These are phyloP conservation scores for Oxytropis ochrocephala DNA, from an alignment of 306 rosid genomes.

Conservation along the genomic window DNA sequence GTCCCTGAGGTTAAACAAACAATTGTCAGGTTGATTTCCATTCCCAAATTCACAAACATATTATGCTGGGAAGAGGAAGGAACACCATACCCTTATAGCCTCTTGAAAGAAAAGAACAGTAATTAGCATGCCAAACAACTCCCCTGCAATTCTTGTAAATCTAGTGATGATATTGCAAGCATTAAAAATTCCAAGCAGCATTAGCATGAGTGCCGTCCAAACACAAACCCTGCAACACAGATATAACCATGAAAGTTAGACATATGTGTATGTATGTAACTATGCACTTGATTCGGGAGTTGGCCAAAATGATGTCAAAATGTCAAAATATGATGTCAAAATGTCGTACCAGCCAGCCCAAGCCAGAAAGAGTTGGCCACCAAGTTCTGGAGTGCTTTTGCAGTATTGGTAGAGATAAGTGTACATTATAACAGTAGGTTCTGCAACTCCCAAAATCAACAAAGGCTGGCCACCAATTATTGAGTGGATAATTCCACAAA, in stretches of 20 bases:
- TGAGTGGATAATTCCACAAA: slow-evolving; percentile 85
- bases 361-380: slow-evolving; percentile 54
- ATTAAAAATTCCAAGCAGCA: slow-evolving; percentile 72
- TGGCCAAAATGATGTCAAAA: background rate
- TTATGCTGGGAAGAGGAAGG: slow-evolving; percentile 7
- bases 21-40: slow-evolving; percentile 11
- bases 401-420: slow-evolving; percentile 57
- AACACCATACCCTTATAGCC: slow-evolving; percentile 65
- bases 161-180: slow-evolving; percentile 59
- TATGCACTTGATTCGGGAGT: background rate
- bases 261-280: background rate
- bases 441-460: slow-evolving; percentile 93
- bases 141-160: slow-evolving; percentile 87
- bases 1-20: slow-evolving; percentile 56
- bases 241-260: background rate
- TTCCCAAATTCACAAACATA: background rate
- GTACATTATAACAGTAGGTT: slow-evolving; percentile 94
- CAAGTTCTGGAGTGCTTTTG: slow-evolving; percentile 48
- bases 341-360: slow-evolving; percentile 71
- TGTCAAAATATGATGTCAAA: background rate
- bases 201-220: slow-evolving; percentile 69
- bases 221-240: slow-evolving; percentile 72
- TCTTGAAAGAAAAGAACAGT: slow-evolving; percentile 80
- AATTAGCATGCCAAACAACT: slow-evolving; percentile 83
- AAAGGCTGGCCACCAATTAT: slow-evolving; percentile 90